Base-by-base conservation (phyloP, 2,329 filamentous ascomycete species). In the Trichoderma guizhouense region DNA sequence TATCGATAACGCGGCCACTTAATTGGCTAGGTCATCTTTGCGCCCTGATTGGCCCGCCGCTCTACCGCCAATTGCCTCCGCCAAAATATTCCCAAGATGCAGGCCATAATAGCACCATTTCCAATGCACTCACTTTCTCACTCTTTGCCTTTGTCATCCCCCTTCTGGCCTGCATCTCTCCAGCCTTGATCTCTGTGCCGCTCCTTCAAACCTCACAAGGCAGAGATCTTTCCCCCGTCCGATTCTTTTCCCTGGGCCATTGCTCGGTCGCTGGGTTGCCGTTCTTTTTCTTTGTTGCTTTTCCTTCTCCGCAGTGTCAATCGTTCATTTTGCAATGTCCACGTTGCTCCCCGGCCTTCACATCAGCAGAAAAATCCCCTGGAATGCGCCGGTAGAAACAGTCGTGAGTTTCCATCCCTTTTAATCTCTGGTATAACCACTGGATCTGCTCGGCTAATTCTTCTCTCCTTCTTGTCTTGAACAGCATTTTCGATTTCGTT, bases 401-500 rank as follows among this genome's bases (percentile, higher is more conserved):
- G 51, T 71, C 8, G 68, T 71, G 30, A 60, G 60, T 64, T 24
- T 53, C 6, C 11, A 24, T 21, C 21, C 3, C 5, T 7, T 39
- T 14, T 4, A 1, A 8, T 62, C 2, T 36, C 2, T 1, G 2
- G 5, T 21, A 14, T 21, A 14, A 21, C 21, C 1, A 3, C 12
- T 15, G 3, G 11, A 8, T 0, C 5, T 7, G 11, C 6, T 26
- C 43, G 4, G 12, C 67, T 43, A 6, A 57, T 47, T 28, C 24
- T 7, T 68, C 12, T 9, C 24, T 24, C 7, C 34, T 30, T 60
- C 18, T 55, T 1, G 1, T 30, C 55, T 21, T 55, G 28, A 12
- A 51, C 39, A 72, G 71, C 55, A 71, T 39, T 72, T 72, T 36
- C 61, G 68, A 58, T 71, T 72, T 43, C 61, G 71, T 24, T 67